Conservation (phyloP, 2,329 filamentous ascomycete species). For the Hymenoscyphus repandus region DNA sequence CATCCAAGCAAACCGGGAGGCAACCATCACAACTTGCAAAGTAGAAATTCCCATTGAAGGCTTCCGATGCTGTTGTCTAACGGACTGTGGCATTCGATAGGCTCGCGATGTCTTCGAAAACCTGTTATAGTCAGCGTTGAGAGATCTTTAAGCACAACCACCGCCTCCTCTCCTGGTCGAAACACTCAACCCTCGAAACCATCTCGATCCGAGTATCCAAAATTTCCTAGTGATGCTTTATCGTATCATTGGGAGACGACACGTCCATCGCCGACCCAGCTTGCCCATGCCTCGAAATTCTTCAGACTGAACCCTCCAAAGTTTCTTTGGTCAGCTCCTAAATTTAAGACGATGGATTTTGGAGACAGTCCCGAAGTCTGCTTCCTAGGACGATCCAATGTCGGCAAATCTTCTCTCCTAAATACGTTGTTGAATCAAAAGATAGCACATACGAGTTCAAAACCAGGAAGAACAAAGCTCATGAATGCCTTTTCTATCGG, state of each 20-base stretch:
- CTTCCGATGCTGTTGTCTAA: too few species aligned
- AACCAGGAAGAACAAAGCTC: constrained; percentile 55
- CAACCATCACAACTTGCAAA: too few species aligned
- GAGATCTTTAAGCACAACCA: not conserved
- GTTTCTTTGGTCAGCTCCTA: constrained; percentile 54
- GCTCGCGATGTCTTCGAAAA: too few species aligned
- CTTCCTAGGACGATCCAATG: constrained; percentile 66
- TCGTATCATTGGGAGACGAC: constrained; percentile 47
- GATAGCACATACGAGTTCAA: constrained; percentile 51
- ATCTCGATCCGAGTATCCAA: not conserved
- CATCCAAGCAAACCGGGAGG: too few species aligned
- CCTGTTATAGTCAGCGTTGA: not conserved
- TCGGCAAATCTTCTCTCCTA: constrained; percentile 62
- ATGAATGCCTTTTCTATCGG: constrained; percentile 64
- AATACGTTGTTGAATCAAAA: constrained; percentile 54
- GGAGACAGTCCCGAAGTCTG: constrained; percentile 35
- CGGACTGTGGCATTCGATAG: too few species aligned
- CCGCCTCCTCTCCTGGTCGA: not conserved
- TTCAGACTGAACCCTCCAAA: constrained; percentile 42
- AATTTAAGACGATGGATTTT: constrained; percentile 54
- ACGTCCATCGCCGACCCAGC: constrained; percentile 38
- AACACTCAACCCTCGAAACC: not conserved
- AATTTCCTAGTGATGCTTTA: constrained; percentile 20
- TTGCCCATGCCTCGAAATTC: constrained; percentile 40
- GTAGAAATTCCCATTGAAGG: too few species aligned